Percentiles rank a stretch among this genome's conserved stretches.
These are phyloP conservation scores for Lepiota venenata DNA, from an alignment of 768 basidiomycete genomes.

Conservation along the genomic window DNA sequence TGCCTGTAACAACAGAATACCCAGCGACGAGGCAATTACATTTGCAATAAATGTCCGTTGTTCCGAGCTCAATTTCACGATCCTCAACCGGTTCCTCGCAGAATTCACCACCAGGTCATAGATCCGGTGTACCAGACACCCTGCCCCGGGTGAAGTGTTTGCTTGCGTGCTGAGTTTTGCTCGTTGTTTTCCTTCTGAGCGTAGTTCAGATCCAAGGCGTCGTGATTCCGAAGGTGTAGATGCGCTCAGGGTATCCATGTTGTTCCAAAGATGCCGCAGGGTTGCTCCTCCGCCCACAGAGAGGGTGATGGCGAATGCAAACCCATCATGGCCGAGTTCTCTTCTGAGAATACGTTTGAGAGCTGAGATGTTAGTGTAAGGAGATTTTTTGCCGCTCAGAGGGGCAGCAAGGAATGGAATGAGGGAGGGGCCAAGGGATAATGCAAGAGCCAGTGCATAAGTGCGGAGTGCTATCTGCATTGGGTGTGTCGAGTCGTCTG, in stretches of 20 bases:
- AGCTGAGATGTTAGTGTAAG: constrained; percentile 20
- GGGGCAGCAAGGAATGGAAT: constrained; percentile 42
- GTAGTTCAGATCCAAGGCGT: background rate
- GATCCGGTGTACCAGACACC: background rate
- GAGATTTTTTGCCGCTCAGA: constrained; percentile 15
- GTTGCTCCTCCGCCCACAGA: constrained; percentile 63
- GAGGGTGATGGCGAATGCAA: constrained; percentile 65
- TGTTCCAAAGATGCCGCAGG: constrained; percentile 43
- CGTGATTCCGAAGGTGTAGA: background rate
- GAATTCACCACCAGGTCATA: constrained; percentile 10
- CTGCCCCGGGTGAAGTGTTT: background rate
- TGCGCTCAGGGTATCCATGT: background rate
- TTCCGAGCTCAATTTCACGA: constrained; percentile 28
- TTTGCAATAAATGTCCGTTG: constrained; percentile 61
- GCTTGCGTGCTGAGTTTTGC: background rate
- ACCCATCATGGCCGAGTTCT: constrained; percentile 60
- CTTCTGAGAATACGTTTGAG: constrained; percentile 42
- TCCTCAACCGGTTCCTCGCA: constrained; percentile 11
- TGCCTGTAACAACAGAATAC: constrained; percentile 53
- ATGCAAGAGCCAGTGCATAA: constrained; percentile 59
- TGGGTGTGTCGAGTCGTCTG: constrained; percentile 45
- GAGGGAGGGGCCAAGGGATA: constrained; percentile 65
- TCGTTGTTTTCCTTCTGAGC: background rate
- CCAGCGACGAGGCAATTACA: constrained; percentile 51
- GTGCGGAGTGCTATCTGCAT: constrained; percentile 61